phyloP scores from a whole-genome alignment of 2,329 filamentous ascomycete species.

The Canariomyces notabilis region DNA sequence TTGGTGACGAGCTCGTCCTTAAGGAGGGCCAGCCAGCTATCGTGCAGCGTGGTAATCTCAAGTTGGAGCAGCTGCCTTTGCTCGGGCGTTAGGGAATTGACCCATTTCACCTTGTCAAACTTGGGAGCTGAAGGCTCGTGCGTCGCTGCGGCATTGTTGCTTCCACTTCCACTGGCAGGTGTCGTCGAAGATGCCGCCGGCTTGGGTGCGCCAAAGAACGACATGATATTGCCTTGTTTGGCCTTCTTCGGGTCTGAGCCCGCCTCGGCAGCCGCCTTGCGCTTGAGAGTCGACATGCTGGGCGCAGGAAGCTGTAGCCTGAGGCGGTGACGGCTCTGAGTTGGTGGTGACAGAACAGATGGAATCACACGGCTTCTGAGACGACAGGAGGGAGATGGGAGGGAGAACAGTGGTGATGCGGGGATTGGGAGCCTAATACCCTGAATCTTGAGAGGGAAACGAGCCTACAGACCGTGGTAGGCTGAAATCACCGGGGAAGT shows the following conservation, averaged over 20 bases:
- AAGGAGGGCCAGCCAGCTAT: constrained; percentile 83
- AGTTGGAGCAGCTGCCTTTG: constrained; percentile 77
- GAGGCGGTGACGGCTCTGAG: constrained; percentile 6
- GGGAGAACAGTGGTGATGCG: background rate
- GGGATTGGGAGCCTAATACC: background rate
- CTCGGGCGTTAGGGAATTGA: constrained; percentile 71
- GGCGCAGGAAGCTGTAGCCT: background rate
- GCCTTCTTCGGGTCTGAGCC: constrained; percentile 60
- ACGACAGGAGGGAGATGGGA: background rate
- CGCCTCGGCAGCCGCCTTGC: constrained; percentile 52
- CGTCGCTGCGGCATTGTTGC: constrained; percentile 18
- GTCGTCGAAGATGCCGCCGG: too few species aligned
- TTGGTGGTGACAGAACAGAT: constrained; percentile 3
- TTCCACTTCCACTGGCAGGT: constrained; percentile 4
- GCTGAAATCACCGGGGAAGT: background rate
- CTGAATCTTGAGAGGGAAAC: constrained; percentile 1
- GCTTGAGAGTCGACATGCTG: constrained; percentile 57
- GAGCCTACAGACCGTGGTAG: background rate
- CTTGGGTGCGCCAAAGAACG: constrained; percentile 78
- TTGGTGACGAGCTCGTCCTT: constrained; percentile 77
- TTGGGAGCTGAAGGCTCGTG: constrained; percentile 39
- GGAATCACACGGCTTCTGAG: background rate
- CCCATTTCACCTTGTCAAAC: constrained; percentile 90
- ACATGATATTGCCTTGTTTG: constrained; percentile 72
- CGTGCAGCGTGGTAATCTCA: constrained; percentile 87